Conservation (phyloP, 257 asterid genomes). For the Gentiana dahurica region DNA sequence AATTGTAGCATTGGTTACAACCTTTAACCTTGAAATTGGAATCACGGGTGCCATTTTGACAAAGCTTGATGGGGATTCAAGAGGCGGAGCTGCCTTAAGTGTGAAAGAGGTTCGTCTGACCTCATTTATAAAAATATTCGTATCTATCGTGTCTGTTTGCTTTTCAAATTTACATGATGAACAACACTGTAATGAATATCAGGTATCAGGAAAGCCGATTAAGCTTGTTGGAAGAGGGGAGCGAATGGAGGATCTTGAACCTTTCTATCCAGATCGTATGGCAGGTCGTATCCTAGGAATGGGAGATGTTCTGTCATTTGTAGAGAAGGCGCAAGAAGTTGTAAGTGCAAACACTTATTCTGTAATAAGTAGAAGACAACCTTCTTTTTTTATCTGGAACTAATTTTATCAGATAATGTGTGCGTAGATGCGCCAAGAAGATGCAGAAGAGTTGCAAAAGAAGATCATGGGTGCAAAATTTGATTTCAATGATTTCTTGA, state of each 20-base stretch:
- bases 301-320: constrained; percentile 98
- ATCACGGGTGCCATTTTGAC: constrained; percentile 96
- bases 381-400: neutral
- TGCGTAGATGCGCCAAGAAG: constrained; percentile 90
- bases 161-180: neutral
- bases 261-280: constrained; percentile 98
- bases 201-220: constrained; percentile 99
- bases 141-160: neutral
- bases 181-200: constrained; percentile 6
- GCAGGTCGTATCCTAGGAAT: constrained; percentile 96
- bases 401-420: constrained; percentile 11
- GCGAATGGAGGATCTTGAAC: constrained; percentile 98
- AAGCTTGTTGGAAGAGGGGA: constrained; percentile 99
- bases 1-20: constrained; percentile 65
- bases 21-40: constrained; percentile 97
- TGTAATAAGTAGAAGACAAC: neutral
- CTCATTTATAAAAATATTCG: constrained; percentile 4
- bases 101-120: constrained; percentile 68
- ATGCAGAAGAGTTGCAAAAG: constrained; percentile 93
- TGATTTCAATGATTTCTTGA: constrained; percentile 91
- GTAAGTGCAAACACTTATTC: constrained; percentile 37
- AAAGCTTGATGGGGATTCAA: constrained; percentile 96
- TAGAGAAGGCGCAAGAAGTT: constrained; percentile 97
- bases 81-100: constrained; percentile 99
- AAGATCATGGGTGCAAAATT: constrained; percentile 96